A percentile compares a stretch with the other conserved stretches of the same genome.
Evolutionary conservation across 169 alveolate species (phyloP).

Genomic region (Plasmodium berghei): DNA sequence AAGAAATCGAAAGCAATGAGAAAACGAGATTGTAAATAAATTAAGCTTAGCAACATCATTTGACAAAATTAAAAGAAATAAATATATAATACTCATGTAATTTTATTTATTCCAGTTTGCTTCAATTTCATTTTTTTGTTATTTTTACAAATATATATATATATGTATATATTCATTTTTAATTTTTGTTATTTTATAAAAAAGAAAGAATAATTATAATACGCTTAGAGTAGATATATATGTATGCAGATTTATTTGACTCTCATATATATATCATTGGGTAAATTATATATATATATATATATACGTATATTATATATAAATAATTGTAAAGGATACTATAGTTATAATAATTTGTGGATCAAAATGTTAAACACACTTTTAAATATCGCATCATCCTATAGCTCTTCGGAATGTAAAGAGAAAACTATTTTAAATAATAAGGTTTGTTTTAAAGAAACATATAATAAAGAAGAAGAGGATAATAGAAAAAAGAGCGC

Average conservation of each 20-base stretch:
- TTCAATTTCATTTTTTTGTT: too few relatives aligned
- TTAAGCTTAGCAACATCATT: too few relatives aligned
- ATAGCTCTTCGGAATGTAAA: constrained; percentile 6
- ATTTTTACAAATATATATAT: too few relatives aligned
- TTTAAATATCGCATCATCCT: constrained; percentile 2
- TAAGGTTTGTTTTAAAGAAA: not conserved
- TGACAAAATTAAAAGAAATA: too few relatives aligned
- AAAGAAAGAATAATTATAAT: not conserved
- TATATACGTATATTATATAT: not conserved
- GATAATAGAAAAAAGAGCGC: too few relatives aligned
- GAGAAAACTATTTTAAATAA: not conserved
- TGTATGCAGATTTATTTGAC: not conserved
- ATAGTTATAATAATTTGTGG: too few relatives aligned
- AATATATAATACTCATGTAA: too few relatives aligned
- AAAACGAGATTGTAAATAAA: not conserved
- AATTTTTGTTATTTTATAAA: not conserved
- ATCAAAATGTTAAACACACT: constrained; percentile 22
- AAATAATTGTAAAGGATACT: not conserved
- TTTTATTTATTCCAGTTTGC: too few relatives aligned
- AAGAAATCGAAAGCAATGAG: not conserved
- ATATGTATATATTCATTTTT: too few relatives aligned
- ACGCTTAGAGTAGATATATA: not conserved
- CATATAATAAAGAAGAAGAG: not conserved
- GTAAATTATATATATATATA: not conserved
- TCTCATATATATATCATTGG: not conserved